phyloP scores from a whole-genome alignment of 306 rosid species.

The Carpinus fangiana region DNA sequence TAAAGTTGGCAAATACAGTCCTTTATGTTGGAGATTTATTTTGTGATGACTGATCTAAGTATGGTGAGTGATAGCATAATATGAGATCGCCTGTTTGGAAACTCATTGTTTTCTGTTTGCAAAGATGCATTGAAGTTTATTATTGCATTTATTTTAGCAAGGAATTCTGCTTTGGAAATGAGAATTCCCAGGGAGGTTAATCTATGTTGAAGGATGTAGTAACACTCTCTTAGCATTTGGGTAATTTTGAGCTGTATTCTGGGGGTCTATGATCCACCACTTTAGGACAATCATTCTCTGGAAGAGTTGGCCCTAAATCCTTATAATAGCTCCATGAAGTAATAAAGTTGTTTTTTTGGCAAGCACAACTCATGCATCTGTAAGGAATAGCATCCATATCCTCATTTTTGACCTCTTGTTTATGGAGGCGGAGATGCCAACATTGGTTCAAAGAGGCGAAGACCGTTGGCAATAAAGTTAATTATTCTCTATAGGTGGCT shows the following conservation, averaged over 20 bases:
- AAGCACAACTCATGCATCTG: not conserved
- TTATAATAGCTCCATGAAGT: not conserved
- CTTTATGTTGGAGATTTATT: not conserved
- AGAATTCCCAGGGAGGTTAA: not conserved
- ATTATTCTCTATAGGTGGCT: not conserved
- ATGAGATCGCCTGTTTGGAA: not conserved
- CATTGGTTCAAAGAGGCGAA: not conserved
- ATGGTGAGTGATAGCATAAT: not conserved
- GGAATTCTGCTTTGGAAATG: not conserved
- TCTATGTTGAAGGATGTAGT: not conserved
- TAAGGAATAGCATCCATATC: not conserved
- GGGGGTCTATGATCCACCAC: slow-evolving; percentile 1
- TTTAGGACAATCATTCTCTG: not conserved
- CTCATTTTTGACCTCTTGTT: not conserved
- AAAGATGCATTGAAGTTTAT: not conserved
- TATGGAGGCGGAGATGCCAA: not conserved
- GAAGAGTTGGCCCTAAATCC: not conserved
- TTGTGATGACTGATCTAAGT: not conserved
- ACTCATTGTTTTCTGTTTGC: not conserved
- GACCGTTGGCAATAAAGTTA: not conserved
- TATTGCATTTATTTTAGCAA: not conserved
- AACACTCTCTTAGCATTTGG: not conserved
- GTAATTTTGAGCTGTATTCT: not conserved
- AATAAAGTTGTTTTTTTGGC: not conserved
- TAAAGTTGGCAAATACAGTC: not conserved